Conservation (phyloP, 495 filamentous ascomycete species). For the Glonium stellatum region DNA sequence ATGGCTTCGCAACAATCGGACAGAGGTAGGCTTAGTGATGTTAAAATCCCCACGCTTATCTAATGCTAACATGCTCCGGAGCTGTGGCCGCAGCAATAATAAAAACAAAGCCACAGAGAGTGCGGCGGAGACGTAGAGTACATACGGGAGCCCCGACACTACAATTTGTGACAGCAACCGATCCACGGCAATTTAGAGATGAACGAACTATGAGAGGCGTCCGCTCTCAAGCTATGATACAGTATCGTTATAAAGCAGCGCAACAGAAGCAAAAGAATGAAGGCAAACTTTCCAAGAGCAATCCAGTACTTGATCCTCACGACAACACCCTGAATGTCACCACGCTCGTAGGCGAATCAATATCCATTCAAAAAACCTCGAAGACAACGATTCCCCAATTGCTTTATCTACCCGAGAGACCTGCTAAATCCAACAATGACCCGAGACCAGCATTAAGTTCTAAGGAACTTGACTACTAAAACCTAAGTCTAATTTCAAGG, state of each 20-base stretch:
- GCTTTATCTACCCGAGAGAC: background rate
- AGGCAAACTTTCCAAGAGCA: background rate
- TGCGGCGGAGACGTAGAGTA: too few species aligned
- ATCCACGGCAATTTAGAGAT: slow-evolving; percentile 26
- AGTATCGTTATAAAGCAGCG: slow-evolving; percentile 20
- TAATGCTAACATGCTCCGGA: too few species aligned
- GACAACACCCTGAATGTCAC: background rate
- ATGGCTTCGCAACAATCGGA: too few species aligned
- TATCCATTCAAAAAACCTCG: background rate
- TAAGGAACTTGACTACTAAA: background rate
- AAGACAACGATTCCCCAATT: background rate
- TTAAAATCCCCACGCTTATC: too few species aligned
- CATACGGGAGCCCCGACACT: slow-evolving; percentile 5
- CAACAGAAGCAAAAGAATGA: slow-evolving; percentile 14
- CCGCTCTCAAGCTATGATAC: slow-evolving; percentile 28
- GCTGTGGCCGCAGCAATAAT: too few species aligned
- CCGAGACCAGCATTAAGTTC: too few species aligned
- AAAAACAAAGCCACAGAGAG: too few species aligned
- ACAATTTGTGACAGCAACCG: slow-evolving; percentile 26
- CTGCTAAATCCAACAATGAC: too few species aligned
- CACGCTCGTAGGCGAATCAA: too few species aligned
- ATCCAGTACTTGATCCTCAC: background rate
- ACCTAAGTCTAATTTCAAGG: background rate
- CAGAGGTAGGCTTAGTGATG: too few species aligned
- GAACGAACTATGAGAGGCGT: slow-evolving; percentile 17